Evolutionary conservation across 2,329 filamentous ascomycete species (phyloP), one percentile per base, ranked within the genome.

Genomic region (Colletotrichum phormii): DNA sequence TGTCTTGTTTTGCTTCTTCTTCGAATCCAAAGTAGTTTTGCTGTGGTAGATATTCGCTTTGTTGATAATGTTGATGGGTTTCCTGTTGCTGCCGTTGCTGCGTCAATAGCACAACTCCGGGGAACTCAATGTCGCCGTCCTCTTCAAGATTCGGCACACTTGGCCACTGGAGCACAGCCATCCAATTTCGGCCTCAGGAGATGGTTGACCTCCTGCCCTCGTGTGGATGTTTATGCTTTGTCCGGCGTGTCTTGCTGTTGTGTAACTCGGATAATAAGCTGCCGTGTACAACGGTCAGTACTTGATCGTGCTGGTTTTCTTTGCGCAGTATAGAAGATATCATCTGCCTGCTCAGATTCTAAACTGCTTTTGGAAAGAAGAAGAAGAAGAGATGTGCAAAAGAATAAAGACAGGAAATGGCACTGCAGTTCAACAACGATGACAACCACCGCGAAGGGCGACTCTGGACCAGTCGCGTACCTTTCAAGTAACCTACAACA

Each of bases 141-240:
- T 37, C 55, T 61, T 60, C 57, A 35, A 67, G 37, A 26, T 57
- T 61, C 49, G 63, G 63, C 35, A 35, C 35, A 22, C 35, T 51
- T 66, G 62, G 33, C 62, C 67, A 60, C 62, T 54, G n/a, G 22
- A 55, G 31, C 42, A 54, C 13, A 55, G 26, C 68, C 63, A 71
- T 67, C 55, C 68, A 71, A 49, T 12, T 15, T n/a, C 12, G 18
- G 31, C 5, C 8, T 26, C 31, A 15, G 33, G 42, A 55, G 63
- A 55, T 42, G 22, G 5, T 5, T 51, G 64, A 12, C 5, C 37
- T 66, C 53, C 54, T 58, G 37, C n/a, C 13, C 18, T 29, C 31
- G 18, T 31, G n/a, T 33, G n/a, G 59, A 51, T 31, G 12, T 13
- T 31, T 7, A 15, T 62, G 3, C 42, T 61, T 51, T 49, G 59